phyloP scores from a whole-genome alignment of 139 green algal genomes.

The Pseudopediastrum boryanum region DNA sequence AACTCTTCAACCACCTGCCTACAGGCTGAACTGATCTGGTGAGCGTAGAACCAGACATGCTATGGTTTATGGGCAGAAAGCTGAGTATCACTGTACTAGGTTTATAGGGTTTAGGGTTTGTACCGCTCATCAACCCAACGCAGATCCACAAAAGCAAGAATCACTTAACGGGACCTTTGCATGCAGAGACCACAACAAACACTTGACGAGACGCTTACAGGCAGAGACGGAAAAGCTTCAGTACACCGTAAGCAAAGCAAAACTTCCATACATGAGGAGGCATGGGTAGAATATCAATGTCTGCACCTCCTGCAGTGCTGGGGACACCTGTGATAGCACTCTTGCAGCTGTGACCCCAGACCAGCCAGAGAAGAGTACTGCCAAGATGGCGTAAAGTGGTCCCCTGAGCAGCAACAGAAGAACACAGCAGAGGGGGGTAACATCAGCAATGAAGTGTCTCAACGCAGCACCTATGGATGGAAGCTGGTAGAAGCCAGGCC shows the following conservation, averaged over 20 bases:
- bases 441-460: background rate
- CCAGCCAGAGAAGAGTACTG: conserved; percentile 74
- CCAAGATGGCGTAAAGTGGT: conserved; percentile 38
- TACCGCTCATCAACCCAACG: too few relatives aligned
- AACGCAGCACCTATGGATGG: background rate
- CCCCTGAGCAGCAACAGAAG: conserved; percentile 16
- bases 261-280: conserved; percentile 79
- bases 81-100: too few relatives aligned
- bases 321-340: conserved; percentile 70
- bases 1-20: too few relatives aligned
- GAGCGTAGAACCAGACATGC: too few relatives aligned
- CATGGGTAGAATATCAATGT: conserved; percentile 83
- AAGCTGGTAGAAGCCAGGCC: background rate
- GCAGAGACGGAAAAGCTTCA: too few relatives aligned
- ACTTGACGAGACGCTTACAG: too few relatives aligned
- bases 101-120: too few relatives aligned
- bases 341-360: conserved; percentile 60
- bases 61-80: too few relatives aligned
- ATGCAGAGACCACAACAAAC: too few relatives aligned
- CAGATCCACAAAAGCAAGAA: too few relatives aligned
- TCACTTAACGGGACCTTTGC: too few relatives aligned
- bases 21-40: too few relatives aligned
- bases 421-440: background rate
- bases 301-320: conserved; percentile 66
- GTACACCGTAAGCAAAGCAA: conserved; percentile 87